Evolutionary conservation across 2,329 filamentous ascomycete genomes (phyloP).

Genomic region (Aspergillus sp.): DNA sequence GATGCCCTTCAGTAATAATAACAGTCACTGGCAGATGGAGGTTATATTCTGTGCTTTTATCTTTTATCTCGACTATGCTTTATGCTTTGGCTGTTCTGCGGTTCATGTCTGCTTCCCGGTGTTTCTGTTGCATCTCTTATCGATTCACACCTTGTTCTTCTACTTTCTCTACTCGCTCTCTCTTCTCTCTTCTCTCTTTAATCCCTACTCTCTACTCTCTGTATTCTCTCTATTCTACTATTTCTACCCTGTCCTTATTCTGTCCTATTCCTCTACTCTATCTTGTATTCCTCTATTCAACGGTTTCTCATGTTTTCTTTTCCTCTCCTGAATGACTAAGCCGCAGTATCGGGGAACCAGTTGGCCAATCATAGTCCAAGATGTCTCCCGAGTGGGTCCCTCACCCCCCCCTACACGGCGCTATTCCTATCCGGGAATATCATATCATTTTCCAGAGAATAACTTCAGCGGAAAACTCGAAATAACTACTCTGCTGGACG

Average conservation of each 20-base stretch:
- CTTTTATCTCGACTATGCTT: neutral
- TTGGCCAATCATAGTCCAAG: slow-evolving; percentile 2
- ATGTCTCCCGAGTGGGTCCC: neutral
- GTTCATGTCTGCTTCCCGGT: too few relatives aligned
- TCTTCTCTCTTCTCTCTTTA: neutral
- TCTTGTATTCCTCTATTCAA: too few relatives aligned
- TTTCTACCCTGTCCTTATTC: too few relatives aligned
- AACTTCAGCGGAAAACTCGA: too few relatives aligned
- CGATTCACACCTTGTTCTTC: too few relatives aligned
- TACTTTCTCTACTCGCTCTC: neutral
- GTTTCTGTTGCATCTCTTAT: too few relatives aligned
- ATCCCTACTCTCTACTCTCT: neutral
- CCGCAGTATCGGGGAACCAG: neutral
- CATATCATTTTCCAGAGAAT: too few relatives aligned
- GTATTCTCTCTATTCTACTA: neutral
- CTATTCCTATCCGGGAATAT: neutral
- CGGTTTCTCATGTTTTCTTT: neutral
- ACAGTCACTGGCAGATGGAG: too few relatives aligned
- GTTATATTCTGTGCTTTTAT: neutral
- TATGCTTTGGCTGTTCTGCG: too few relatives aligned
- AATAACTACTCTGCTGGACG: too few relatives aligned
- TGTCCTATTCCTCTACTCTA: too few relatives aligned
- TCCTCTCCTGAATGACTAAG: neutral
- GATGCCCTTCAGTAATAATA: too few relatives aligned
- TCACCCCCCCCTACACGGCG: neutral